Base-by-base conservation (phyloP, 768 basidiomycete genomes). In the Amanita thiersii region DNA sequence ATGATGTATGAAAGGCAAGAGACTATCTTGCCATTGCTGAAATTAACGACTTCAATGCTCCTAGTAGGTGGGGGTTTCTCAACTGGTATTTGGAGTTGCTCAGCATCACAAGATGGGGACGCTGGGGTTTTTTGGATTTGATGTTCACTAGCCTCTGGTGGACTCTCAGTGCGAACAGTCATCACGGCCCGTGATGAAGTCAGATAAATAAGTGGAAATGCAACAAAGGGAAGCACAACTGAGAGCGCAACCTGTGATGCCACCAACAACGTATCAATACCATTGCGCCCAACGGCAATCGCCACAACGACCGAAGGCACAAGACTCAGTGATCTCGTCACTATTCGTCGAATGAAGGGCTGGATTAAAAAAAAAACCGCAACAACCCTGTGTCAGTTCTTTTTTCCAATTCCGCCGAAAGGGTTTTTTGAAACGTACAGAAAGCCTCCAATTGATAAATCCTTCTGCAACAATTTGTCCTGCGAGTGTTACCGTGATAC, bases 391-490 rank as follows among this genome's bases (percentile, higher is more conserved):
- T 10, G 23, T 36, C 8, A 33, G 30, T 34, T 29, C 19, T 26
- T 23, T 34, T n/a, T n/a, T n/a, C n/a, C n/a, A n/a, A n/a, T n/a
- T n/a, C n/a, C n/a, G n/a, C n/a, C n/a, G n/a, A n/a, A n/a, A n/a
- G n/a, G n/a, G n/a, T n/a, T n/a, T n/a, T n/a, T n/a, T n/a, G n/a
- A n/a, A 25, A 50, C 63, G 21, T 49, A 64, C 63, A 55, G 81
- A 78, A 18, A 85, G 70, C 44, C 71, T 69, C 85, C 84, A 88
- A 44, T 74, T 74, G 49, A 88, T 72, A 57, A 87, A 86, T 0
- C 86, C 86, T 53, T 89, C 86, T 1, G 76, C 77, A 37, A 90
- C 80, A 25, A 82, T 75, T 58, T 89, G 87, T 0, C 86, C 86
- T 3, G 82, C 78, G 24, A 88, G 65, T 0, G 86, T 89, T 5